A percentile compares a stretch with the other conserved stretches of the same genome.
Evolutionary conservation across 345 rosid genomes (phyloP).

Genomic region (Cochlearia excelsa): DNA sequence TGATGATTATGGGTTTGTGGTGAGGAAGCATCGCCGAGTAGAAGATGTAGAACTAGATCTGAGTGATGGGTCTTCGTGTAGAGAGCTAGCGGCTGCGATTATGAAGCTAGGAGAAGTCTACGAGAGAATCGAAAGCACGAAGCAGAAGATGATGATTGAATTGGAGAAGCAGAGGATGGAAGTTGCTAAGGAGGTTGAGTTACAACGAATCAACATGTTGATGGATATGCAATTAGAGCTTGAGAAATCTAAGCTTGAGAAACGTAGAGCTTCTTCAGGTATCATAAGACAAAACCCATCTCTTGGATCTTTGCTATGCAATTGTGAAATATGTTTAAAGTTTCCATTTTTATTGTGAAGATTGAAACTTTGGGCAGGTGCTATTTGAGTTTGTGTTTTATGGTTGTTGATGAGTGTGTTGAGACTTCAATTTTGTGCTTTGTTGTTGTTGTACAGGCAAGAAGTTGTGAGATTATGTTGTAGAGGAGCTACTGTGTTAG

Average conservation of each 20-base stretch:
- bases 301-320: too few species aligned
- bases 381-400: too few species aligned
- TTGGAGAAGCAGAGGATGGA: conserved; percentile 81
- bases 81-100: conserved; percentile 61
- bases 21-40: conserved; percentile 44
- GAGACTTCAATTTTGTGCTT: not conserved
- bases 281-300: not conserved
- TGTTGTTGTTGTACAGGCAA: conserved; percentile 22
- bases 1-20: conserved; percentile 18
- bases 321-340: not conserved
- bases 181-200: conserved; percentile 64
- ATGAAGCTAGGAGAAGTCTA: conserved; percentile 64
- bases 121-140: conserved; percentile 60
- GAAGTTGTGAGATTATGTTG: conserved; percentile 25
- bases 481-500: not conserved
- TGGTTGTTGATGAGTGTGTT: conserved; percentile 4
- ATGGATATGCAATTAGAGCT: conserved; percentile 66
- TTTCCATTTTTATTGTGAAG: conserved; percentile 12
- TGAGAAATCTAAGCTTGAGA: conserved; percentile 47
- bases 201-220: conserved; percentile 67
- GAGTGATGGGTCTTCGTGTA: conserved; percentile 42
- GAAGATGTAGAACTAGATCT: conserved; percentile 32
- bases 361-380: not conserved
- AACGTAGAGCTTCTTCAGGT: conserved; percentile 38
- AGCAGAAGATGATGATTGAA: conserved; percentile 64